These are phyloP conservation scores for Penicillium sp. DNA, from an alignment of 2,329 filamentous ascomycete genomes.

Conservation along the genomic window DNA sequence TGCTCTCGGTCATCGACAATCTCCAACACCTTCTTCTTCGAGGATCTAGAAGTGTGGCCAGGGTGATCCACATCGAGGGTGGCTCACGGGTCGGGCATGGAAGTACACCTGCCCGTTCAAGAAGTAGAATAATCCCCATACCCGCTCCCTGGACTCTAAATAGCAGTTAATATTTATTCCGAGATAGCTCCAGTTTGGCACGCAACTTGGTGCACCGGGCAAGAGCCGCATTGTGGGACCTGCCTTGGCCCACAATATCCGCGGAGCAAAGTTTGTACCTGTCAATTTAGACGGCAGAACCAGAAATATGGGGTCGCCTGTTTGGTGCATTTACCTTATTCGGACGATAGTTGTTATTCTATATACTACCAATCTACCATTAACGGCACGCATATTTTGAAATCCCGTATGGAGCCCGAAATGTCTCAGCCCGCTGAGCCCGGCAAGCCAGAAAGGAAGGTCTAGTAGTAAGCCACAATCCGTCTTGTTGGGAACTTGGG, in stretches of 20 bases:
- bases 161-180: neutral
- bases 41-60: neutral
- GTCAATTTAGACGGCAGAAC: too few relatives aligned
- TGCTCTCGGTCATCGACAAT: neutral
- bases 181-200: neutral
- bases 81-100: too few relatives aligned
- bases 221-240: neutral
- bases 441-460: neutral
- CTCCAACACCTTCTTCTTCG: neutral
- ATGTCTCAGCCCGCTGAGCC: neutral
- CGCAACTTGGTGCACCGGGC: neutral
- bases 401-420: too few relatives aligned
- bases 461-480: neutral
- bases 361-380: too few relatives aligned
- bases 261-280: neutral
- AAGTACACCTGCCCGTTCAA: neutral
- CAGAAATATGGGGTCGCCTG: too few relatives aligned
- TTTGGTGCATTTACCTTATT: too few relatives aligned
- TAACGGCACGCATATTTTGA: too few relatives aligned
- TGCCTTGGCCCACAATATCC: neutral
- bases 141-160: neutral
- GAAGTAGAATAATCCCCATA: neutral
- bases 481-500: neutral
- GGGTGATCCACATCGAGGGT: neutral
- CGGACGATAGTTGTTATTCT: too few relatives aligned